These are phyloP conservation scores for Myriosclerotinia scirpicola DNA, from an alignment of 2,329 filamentous ascomycete genomes.

Conservation along the genomic window DNA sequence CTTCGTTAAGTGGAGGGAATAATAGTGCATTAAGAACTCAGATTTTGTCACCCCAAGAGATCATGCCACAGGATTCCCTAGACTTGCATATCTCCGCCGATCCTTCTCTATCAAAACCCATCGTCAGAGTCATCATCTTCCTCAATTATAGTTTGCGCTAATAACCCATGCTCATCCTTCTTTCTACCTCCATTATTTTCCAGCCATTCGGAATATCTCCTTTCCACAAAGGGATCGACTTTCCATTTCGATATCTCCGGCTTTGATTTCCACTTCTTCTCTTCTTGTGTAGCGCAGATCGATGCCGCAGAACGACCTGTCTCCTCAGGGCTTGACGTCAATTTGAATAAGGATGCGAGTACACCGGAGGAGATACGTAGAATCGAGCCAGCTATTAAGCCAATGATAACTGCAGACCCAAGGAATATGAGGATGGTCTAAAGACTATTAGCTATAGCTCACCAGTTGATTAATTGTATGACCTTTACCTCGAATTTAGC, in stretches of 20 bases:
- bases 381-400: conserved; percentile 60
- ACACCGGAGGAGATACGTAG: conserved; percentile 58
- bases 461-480: not conserved
- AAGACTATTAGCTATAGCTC: conserved; percentile 24
- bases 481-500: conserved; percentile 39
- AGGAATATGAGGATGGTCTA: conserved; percentile 53
- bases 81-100: not conserved
- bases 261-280: conserved; percentile 29
- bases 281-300: conserved; percentile 32
- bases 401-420: conserved; percentile 65
- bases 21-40: conserved; percentile 22
- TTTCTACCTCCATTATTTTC: conserved; percentile 33
- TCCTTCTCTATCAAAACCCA: conserved; percentile 31
- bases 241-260: conserved; percentile 24
- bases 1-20: conserved; percentile 73
- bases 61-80: not conserved
- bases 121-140: conserved; percentile 63
- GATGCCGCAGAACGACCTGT: conserved; percentile 33
- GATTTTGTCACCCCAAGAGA: not conserved
- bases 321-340: conserved; percentile 39
- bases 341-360: conserved; percentile 53
- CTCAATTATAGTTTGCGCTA: conserved; percentile 69
- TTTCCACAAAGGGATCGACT: conserved; percentile 28
- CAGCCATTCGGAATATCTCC: conserved; percentile 37
- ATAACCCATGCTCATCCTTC: conserved; percentile 46